Percentiles rank a stretch among this genome's conserved stretches.
These are phyloP conservation scores for Sideroxylon spinosum DNA, from an alignment of 179 eudicot species.

Conservation along the genomic window DNA sequence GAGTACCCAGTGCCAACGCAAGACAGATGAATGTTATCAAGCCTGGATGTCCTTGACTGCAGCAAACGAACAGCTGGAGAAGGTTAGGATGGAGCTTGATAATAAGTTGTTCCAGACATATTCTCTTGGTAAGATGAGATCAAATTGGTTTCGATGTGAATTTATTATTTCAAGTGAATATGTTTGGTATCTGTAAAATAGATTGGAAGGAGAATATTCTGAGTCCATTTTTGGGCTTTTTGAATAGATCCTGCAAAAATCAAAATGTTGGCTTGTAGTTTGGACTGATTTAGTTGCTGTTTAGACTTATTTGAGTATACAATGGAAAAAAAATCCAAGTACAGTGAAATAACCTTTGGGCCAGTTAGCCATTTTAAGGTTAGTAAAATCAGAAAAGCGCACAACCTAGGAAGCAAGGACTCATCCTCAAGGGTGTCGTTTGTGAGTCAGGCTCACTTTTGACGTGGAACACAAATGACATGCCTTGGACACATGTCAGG, in stretches of 20 bases:
- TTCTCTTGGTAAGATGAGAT: conserved; percentile 61
- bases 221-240: not conserved
- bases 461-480: too few relatives aligned
- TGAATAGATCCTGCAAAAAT: not conserved
- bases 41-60: conserved; percentile 95
- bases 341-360: not conserved
- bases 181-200: conserved; percentile 2
- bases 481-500: too few relatives aligned
- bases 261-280: not conserved
- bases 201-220: not conserved
- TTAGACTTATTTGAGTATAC: not conserved
- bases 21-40: conserved; percentile 89
- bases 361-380: not conserved
- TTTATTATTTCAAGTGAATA: not conserved
- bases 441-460: too few relatives aligned
- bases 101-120: conserved; percentile 58
- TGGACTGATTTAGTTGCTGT: not conserved
- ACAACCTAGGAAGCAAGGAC: too few relatives aligned
- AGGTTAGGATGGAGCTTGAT: conserved; percentile 86
- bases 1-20: conserved; percentile 57
- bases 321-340: not conserved
- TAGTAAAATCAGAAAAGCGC: not conserved
- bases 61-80: conserved; percentile 81
- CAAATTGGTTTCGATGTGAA: not conserved
- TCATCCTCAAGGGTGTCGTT: too few relatives aligned